A percentile compares a stretch with the other conserved stretches of the same genome.
These are phyloP conservation scores for Thozetella sp. DNA, from an alignment of 495 filamentous ascomycete genomes.

Conservation along the genomic window DNA sequence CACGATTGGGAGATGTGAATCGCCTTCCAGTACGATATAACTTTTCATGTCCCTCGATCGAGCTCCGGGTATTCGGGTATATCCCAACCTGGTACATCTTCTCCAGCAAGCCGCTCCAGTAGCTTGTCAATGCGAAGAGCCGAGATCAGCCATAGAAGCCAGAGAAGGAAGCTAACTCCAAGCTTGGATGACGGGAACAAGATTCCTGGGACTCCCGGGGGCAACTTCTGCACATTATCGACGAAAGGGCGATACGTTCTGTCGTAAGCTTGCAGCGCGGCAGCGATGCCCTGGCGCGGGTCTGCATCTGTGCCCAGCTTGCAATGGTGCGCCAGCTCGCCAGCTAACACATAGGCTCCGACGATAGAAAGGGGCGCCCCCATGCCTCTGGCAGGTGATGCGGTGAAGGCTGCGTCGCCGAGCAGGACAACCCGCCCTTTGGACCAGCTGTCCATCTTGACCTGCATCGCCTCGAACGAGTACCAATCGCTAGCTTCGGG, in stretches of 20 bases:
- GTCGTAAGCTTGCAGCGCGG: slow-evolving; percentile 44
- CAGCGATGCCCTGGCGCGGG: slow-evolving; percentile 8
- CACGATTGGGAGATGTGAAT: neutral
- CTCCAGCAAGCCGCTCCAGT: slow-evolving; percentile 24
- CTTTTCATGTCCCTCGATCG: neutral
- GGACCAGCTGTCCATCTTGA: slow-evolving; percentile 40
- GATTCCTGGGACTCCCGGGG: slow-evolving; percentile 16
- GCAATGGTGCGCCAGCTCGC: slow-evolving; percentile 44
- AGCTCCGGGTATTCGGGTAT: slow-evolving; percentile 42
- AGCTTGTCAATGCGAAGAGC: slow-evolving; percentile 34
- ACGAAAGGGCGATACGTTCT: slow-evolving; percentile 41
- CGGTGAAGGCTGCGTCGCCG: slow-evolving; percentile 55
- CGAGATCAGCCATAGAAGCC: slow-evolving; percentile 27
- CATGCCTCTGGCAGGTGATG: slow-evolving; percentile 47
- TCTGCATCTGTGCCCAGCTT: slow-evolving; percentile 5
- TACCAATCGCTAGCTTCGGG: slow-evolving; percentile 23
- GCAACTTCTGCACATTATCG: slow-evolving; percentile 32
- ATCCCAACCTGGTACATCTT: slow-evolving; percentile 39
- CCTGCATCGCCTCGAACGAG: slow-evolving; percentile 6
- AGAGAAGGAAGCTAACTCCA: slow-evolving; percentile 28
- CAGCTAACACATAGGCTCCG: slow-evolving; percentile 55
- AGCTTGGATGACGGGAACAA: slow-evolving; percentile 26
- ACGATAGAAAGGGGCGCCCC: slow-evolving; percentile 47
- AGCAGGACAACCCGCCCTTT: slow-evolving; percentile 42
- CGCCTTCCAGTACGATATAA: neutral